Base-by-base conservation (phyloP, 2,329 filamentous ascomycete genomes). In the Sporothrix schenckii region DNA sequence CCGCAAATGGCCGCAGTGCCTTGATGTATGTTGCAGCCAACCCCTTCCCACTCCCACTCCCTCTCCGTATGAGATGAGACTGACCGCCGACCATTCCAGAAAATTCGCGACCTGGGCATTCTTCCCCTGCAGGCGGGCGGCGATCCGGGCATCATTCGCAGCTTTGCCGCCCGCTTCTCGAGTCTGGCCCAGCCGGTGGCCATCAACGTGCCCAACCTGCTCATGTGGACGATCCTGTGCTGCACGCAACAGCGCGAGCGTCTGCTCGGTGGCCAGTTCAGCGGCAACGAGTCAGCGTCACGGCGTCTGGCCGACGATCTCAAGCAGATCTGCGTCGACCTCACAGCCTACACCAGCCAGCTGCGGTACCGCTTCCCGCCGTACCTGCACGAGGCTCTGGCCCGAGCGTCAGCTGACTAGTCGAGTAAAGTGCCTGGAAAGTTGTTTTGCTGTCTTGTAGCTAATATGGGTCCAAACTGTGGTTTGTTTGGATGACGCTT, bases 261-360 rank as follows among this genome's bases (percentile, higher is more conserved):
- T 72, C 85, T 96, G 61, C 85, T 86, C 70, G 86, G 84, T 71
- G 89, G 90, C 39, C 87, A 90, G 75, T 97, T 91, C 79, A 93
- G 91, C 75, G 90, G 88, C 73, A 90, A 91, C 79, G 88, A 89
- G 77, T 86, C 86, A 70, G 90, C 85, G 74, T 84, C 85, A 77
- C 84, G 81, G 78, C 81, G 83, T 79, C 86, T 93, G 80, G 88
- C 90, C 67, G 88, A 91, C 71, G 85, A 91, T 76, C 83, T 96
- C 77, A 87, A 91, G 81, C 88, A 91, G 79, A 92, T 92, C 82
- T 93, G 92, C 52, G 89, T 93, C 79, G 94, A 98, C 80, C 81
- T 97, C 76, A 97, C 95, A 83, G 91, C 95, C 16, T 98, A 97
- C 83, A 94, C 93, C 19, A 94, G 93, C 70, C 89, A 97, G 85